Evolutionary conservation across 805 yeast species (phyloP).

Genomic region (Lachancea lanzarotensis): DNA sequence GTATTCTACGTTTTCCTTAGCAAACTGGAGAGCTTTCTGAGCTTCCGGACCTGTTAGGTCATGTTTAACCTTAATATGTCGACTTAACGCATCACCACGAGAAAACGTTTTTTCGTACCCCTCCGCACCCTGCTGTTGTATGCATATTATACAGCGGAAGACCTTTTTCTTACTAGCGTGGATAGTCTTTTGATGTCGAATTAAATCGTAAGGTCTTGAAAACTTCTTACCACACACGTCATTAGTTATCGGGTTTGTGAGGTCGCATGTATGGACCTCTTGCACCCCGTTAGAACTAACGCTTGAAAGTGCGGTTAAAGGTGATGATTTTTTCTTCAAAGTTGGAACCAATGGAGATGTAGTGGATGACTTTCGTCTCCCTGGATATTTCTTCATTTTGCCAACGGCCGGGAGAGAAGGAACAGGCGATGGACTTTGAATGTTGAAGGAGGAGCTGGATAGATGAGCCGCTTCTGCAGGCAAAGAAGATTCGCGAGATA

Average conservation of each 20-base stretch:
- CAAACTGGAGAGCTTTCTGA: constrained; percentile 63
- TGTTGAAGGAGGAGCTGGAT: background rate
- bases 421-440: background rate
- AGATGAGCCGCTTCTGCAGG: constrained; percentile 1
- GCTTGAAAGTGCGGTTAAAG: background rate
- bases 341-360: constrained; percentile 1
- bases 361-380: constrained; percentile 7
- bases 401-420: constrained; percentile 1
- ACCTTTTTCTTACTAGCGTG: constrained; percentile 84
- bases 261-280: constrained; percentile 17
- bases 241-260: constrained; percentile 23
- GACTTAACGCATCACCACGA: constrained; percentile 87
- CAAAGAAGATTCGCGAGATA: constrained; percentile 4
- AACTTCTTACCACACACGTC: constrained; percentile 42
- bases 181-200: constrained; percentile 93
- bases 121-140: constrained; percentile 34
- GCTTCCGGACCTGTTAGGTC: constrained; percentile 46
- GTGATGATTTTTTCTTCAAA: constrained; percentile 2
- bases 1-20: constrained; percentile 72
- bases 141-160: constrained; percentile 83
- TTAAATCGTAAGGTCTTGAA: constrained; percentile 89
- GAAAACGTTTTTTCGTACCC: constrained; percentile 72
- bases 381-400: constrained; percentile 4
- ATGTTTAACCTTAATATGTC: constrained; percentile 91
- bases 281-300: background rate